Percentiles rank a stretch among this genome's conserved stretches.
phyloP scores from a whole-genome alignment of 257 asterid genomes.

The Solanum dulcamara region DNA sequence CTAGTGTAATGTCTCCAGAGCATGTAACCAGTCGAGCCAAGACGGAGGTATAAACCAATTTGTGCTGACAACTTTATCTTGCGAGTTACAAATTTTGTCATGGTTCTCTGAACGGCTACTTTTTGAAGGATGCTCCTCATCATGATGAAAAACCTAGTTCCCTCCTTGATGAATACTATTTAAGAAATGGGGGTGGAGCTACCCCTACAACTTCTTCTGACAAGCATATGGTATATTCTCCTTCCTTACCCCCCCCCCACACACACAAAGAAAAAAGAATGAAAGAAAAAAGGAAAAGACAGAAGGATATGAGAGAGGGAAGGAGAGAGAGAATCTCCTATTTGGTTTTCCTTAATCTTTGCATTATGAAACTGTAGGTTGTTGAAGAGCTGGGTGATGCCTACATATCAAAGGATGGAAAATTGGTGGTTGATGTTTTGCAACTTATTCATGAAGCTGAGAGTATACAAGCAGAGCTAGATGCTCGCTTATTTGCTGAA shows the following conservation, averaged over 20 bases:
- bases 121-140: constrained; percentile 40
- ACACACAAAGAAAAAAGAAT: not conserved
- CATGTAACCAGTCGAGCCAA: constrained; percentile 19
- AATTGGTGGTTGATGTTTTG: constrained; percentile 79
- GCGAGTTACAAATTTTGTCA: not conserved
- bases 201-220: constrained; percentile 22
- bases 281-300: not conserved
- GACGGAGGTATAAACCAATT: constrained; percentile 35
- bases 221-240: constrained; percentile 34
- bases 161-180: constrained; percentile 63
- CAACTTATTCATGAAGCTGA: constrained; percentile 98
- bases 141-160: constrained; percentile 26
- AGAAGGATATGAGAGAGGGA: not conserved
- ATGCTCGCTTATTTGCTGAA: constrained; percentile 45
- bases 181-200: constrained; percentile 35
- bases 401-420: constrained; percentile 73
- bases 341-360: not conserved
- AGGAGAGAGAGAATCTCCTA: not conserved
- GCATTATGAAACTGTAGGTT: constrained; percentile 30
- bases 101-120: constrained; percentile 24
- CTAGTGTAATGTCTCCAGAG: constrained; percentile 15
- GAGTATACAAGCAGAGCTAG: constrained; percentile 85
- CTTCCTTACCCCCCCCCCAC: not conserved
- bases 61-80: constrained; percentile 6
- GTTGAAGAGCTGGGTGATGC: constrained; percentile 43